Percentiles rank a stretch among this genome's conserved stretches.
Conservation (phyloP, 116 monocot species). For the Dioscorea cayenensis region DNA sequence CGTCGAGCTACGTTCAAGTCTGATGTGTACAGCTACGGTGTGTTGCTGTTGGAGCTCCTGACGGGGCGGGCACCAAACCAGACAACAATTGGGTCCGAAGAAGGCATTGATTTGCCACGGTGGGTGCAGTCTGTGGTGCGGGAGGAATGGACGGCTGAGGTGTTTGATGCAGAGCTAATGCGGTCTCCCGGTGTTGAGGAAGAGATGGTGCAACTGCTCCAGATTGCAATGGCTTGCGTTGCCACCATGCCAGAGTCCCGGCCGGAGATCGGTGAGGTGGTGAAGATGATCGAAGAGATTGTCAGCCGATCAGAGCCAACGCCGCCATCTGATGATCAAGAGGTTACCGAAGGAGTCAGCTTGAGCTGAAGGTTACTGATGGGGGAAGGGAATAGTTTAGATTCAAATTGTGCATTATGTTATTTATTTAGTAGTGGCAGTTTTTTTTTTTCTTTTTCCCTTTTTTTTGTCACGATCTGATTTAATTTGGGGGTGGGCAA, state of each 20-base stretch:
- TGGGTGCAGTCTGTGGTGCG: constrained; percentile 57
- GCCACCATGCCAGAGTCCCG: constrained; percentile 50
- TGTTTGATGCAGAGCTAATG: constrained; percentile 36
- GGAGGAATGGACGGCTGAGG: constrained; percentile 58
- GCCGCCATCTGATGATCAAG: constrained; percentile 19
- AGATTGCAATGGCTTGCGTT: constrained; percentile 49
- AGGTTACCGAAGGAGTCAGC: constrained; percentile 23
- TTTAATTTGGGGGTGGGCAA: too few relatives aligned
- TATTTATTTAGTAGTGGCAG: neutral
- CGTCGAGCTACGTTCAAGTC: constrained; percentile 24
- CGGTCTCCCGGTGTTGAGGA: constrained; percentile 22
- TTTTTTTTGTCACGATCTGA: neutral
- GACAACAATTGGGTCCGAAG: constrained; percentile 18
- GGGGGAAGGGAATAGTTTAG: neutral
- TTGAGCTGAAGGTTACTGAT: neutral
- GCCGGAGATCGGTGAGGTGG: constrained; percentile 51
- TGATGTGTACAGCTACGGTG: constrained; percentile 46
- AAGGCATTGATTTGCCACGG: constrained; percentile 36
- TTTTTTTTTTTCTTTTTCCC: neutral
- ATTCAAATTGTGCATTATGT: neutral
- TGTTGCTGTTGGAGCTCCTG: constrained; percentile 44
- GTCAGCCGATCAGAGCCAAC: constrained; percentile 14
- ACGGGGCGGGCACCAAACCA: constrained; percentile 39
- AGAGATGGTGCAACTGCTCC: constrained; percentile 50
- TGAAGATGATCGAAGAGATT: constrained; percentile 72